A percentile compares a stretch with the other conserved stretches of the same genome.
phyloP scores from a whole-genome alignment of 176 grass and related monocot species.

The Lolium perenne region DNA sequence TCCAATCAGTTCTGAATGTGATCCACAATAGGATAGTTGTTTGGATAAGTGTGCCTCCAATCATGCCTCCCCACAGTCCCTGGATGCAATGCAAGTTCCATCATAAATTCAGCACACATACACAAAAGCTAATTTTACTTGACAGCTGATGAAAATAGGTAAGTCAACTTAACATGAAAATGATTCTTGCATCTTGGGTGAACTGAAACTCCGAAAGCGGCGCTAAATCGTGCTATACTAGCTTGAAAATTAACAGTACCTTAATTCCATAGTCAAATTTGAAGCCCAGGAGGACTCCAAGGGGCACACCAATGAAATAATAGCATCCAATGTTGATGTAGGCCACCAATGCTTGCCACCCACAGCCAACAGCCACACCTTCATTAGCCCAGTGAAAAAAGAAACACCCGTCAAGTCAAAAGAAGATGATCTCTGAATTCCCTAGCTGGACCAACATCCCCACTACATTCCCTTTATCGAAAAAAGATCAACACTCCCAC shows the following conservation, averaged over 20 bases:
- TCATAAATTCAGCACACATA: slow-evolving; percentile 33
- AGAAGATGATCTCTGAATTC: no score
- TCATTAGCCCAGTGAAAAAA: neutral
- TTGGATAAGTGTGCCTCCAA: slow-evolving; percentile 72
- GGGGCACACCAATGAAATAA: slow-evolving; percentile 79
- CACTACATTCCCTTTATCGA: no score
- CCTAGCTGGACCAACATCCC: no score
- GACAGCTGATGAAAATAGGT: slow-evolving; percentile 1
- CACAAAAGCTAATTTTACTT: neutral
- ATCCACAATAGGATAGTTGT: slow-evolving; percentile 80
- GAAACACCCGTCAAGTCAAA: no score
- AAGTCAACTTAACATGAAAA: slow-evolving; percentile 10
- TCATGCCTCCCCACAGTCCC: slow-evolving; percentile 91
- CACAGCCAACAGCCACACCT: slow-evolving; percentile 94
- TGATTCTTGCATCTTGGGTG: slow-evolving; percentile 24
- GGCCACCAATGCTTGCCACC: slow-evolving; percentile 85
- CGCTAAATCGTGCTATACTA: neutral
- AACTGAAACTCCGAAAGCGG: neutral
- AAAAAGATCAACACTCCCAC: no score
- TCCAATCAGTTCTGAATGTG: slow-evolving; percentile 82
- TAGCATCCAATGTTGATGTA: slow-evolving; percentile 92
- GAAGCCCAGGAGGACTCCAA: slow-evolving; percentile 75
- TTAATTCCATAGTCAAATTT: slow-evolving; percentile 70
- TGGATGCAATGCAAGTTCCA: slow-evolving; percentile 34
- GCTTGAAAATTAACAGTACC: slow-evolving; percentile 39